Evolutionary conservation across 768 basidiomycete species (phyloP).

Genomic region (Gelatoporia subvermispora): DNA sequence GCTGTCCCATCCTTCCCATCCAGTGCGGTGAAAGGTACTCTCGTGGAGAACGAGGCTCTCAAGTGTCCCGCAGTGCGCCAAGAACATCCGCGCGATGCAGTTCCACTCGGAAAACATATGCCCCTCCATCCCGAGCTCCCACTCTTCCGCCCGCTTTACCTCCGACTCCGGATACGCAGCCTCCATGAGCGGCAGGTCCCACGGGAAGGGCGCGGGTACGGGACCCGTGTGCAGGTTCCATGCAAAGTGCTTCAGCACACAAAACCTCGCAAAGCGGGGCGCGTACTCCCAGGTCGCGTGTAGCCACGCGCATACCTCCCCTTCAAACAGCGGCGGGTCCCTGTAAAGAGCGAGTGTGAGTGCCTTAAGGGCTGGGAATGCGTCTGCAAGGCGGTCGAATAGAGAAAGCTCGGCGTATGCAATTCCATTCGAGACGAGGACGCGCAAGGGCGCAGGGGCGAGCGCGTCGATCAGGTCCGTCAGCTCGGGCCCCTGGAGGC

Average conservation of each 20-base stretch:
- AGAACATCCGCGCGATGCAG: too few species aligned
- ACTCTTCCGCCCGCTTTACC: too few species aligned
- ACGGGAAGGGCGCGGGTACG: too few species aligned
- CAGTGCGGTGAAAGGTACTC: too few species aligned
- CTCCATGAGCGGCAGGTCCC: too few species aligned
- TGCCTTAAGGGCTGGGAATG: slow-evolving; percentile 1
- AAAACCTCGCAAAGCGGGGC: neutral
- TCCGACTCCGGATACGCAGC: too few species aligned
- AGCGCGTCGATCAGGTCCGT: neutral
- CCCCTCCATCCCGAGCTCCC: too few species aligned
- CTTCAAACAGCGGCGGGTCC: neutral
- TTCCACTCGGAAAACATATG: too few species aligned
- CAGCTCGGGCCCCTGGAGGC: neutral
- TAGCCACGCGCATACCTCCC: neutral
- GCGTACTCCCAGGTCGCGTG: slow-evolving; percentile 3
- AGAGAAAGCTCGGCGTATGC: neutral
- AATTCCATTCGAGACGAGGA: neutral
- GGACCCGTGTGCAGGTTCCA: slow-evolving; percentile 1
- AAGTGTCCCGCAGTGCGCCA: too few species aligned
- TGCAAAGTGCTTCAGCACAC: neutral
- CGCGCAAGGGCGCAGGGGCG: neutral
- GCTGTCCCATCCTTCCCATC: too few species aligned
- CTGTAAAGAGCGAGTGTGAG: neutral
- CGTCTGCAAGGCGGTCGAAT: neutral
- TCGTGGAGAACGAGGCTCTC: too few species aligned